A percentile compares a stretch with the other conserved stretches of the same genome.
Evolutionary conservation across 208 protist species (phyloP).

Genomic region (Leishmania lainsoni): DNA sequence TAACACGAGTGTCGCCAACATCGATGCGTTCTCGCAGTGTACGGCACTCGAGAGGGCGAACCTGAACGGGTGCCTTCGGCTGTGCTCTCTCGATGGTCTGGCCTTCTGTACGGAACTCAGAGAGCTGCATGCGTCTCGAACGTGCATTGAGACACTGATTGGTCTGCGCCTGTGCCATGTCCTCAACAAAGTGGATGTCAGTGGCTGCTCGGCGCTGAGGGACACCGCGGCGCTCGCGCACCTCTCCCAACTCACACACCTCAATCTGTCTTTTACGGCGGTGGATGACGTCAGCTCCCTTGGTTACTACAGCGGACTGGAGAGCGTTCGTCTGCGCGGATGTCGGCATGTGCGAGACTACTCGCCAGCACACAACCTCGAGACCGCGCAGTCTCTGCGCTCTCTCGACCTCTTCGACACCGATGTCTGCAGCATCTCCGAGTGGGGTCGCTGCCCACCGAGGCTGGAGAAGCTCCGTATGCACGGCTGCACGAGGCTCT

Average conservation of each 20-base stretch:
- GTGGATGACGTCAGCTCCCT: not conserved
- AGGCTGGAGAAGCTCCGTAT: not conserved
- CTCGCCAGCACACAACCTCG: not conserved
- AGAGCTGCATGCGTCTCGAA: not conserved
- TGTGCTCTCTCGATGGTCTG: not conserved
- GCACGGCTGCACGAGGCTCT: not conserved
- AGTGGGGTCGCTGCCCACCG: not conserved
- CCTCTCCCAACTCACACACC: slow-evolving; percentile 1
- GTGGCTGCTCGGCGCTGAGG: not conserved
- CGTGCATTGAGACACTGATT: not conserved
- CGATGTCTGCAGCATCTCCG: not conserved
- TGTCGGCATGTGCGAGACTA: not conserved
- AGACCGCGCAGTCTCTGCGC: not conserved
- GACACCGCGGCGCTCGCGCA: not conserved
- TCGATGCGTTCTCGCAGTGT: not conserved
- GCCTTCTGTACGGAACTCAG: not conserved
- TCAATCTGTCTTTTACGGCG: slow-evolving; percentile 1
- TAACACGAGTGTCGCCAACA: not conserved
- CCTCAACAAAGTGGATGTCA: slow-evolving; percentile 1
- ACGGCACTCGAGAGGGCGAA: slow-evolving; percentile 1
- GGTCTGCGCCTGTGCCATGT: slow-evolving; percentile 1
- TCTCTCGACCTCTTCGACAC: slow-evolving; percentile 2
- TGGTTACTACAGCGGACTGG: not conserved
- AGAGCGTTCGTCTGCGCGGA: slow-evolving; percentile 1
- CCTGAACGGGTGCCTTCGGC: not conserved